Evolutionary conservation across 352 stramenopile genomes (phyloP), one percentile per base, ranked within the genome.

Genomic region (Phytopythium delawarense): DNA sequence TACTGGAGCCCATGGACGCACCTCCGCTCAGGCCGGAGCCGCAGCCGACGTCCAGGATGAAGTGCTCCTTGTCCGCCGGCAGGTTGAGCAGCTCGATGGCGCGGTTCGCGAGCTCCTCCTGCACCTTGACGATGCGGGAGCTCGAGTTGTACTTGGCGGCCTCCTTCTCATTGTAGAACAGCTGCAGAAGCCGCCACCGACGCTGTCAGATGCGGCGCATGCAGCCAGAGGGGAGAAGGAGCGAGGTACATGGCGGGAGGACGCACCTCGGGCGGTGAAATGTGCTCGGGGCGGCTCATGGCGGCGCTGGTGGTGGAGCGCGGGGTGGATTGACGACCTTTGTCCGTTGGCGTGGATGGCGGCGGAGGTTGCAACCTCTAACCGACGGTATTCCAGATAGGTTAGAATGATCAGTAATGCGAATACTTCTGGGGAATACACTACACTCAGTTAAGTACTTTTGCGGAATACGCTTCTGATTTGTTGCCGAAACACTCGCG

Each of bases 41-140:
- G 77, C 97, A 99, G 21, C 97, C 97, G 37, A 99, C 87, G 75
- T 99, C 97, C 12, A 99, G 72, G 52, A 99, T 89, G 55, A 98
- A 97, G 9, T 71, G 76, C 21, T 95, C 84, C 49, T 91, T 81
- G 50, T 86, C 83, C 21, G 66, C 67, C n/a, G 86, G 93, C 48
- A 99, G 73, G 52, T 97, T 98, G 57, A 99, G 75, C 51, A 99
- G 77, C 85, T 99, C 97, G 61, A 99, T 98, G 42, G 96, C 97
- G 51, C 97, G 90, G 45, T 98, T 88, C 15, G 96, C 96, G 39
- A 99, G 96, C 71, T 99, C 95, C 57, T 93, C 74, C 72, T 92
- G 53, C 58, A 98, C 91, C 69, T 97, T 90, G 66, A 95, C 82
- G 61, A 98, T 98, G 44, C 91, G 89, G 65, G 87, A 96, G 75